These are phyloP conservation scores for Acanthamoeba lenticulata DNA, from an alignment of 208 protist genomes.

Conservation along the genomic window DNA sequence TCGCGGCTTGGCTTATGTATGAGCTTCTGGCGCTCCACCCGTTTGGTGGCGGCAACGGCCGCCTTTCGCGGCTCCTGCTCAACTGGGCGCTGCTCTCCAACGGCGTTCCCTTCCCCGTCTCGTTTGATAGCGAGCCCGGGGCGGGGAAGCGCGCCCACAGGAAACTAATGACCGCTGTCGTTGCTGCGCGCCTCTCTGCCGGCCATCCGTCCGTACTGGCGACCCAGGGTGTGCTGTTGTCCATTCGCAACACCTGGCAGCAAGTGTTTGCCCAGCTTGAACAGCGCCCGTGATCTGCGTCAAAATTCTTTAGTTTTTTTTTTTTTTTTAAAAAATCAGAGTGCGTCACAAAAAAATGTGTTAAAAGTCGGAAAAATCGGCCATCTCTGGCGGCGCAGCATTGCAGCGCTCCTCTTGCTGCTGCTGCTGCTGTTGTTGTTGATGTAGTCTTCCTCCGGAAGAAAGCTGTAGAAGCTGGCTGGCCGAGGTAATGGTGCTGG, in stretches of 20 bases:
- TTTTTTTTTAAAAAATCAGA: no score
- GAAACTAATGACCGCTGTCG: background rate
- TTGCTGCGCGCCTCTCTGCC: background rate
- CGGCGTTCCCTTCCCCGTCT: constrained; percentile 23
- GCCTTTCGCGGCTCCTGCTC: background rate
- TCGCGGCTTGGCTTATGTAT: constrained; percentile 37
- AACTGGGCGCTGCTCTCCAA: constrained; percentile 39
- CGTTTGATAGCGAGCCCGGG: background rate
- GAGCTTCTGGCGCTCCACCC: constrained; percentile 16
- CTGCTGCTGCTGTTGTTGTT: background rate
- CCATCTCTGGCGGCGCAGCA: background rate
- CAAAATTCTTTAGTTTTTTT: no score
- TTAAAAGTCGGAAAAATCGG: background rate
- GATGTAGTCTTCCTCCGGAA: background rate
- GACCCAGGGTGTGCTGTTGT: background rate
- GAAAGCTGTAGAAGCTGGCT: no score
- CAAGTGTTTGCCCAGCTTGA: no score
- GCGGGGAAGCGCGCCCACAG: background rate
- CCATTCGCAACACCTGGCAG: background rate
- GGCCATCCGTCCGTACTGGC: background rate
- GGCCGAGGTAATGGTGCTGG: no score
- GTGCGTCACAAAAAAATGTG: background rate
- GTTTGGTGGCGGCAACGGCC: constrained; percentile 42
- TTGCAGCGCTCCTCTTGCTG: background rate
- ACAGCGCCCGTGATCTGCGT: no score